phyloP scores from a whole-genome alignment of 2,329 filamentous ascomycete species.

The Fonsecaea pedrosoi region DNA sequence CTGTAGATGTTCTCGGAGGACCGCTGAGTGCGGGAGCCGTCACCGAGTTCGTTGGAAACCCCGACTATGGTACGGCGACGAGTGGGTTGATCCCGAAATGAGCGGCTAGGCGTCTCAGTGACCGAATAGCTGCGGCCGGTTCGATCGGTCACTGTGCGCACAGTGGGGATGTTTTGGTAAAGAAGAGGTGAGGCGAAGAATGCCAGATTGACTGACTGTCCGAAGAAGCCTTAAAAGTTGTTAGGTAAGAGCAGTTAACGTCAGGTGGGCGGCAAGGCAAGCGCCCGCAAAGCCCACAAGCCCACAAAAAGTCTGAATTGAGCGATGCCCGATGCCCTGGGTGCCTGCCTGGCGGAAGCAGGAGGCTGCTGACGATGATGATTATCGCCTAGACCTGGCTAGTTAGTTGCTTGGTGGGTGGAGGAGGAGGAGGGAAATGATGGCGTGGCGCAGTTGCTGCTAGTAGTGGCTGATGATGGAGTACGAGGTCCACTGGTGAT shows the following conservation, averaged over 20 bases:
- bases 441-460: slow-evolving; percentile 29
- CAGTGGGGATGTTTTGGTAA: slow-evolving; percentile 33
- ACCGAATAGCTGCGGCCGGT: slow-evolving; percentile 37
- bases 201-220: slow-evolving; percentile 33
- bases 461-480: slow-evolving; percentile 19
- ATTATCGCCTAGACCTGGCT: slow-evolving; percentile 10
- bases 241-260: slow-evolving; percentile 24
- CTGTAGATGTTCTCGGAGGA: slow-evolving; percentile 31
- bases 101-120: slow-evolving; percentile 37
- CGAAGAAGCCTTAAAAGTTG: slow-evolving; percentile 23
- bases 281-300: slow-evolving; percentile 10
- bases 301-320: slow-evolving; percentile 9
- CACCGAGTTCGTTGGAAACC: slow-evolving; percentile 31
- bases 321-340: slow-evolving; percentile 10
- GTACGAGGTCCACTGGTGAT: slow-evolving; percentile 16
- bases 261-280: slow-evolving; percentile 25
- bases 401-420: not conserved
- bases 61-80: slow-evolving; percentile 36
- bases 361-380: slow-evolving; percentile 22
- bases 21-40: slow-evolving; percentile 20
- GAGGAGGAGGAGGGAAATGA: slow-evolving; percentile 7
- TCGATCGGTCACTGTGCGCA: slow-evolving; percentile 37
- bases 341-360: slow-evolving; percentile 12
- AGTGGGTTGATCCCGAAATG: slow-evolving; percentile 30
- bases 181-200: slow-evolving; percentile 39